Base-by-base conservation (phyloP, 73 alveolate genomes). In the Paramecium biaurelia region DNA sequence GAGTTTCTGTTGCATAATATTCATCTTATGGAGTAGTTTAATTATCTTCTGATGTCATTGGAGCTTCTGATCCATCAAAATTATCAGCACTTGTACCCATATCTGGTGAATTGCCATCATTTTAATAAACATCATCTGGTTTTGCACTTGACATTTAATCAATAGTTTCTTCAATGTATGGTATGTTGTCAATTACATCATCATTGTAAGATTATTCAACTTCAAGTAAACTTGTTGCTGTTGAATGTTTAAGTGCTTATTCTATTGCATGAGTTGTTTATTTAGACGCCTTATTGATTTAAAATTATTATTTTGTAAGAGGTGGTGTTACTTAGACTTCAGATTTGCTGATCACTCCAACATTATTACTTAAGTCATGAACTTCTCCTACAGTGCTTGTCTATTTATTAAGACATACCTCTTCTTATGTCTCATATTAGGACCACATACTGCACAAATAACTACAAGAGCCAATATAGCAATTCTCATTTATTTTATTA, bases 41-140 rank as follows among this genome's bases (percentile, higher is more conserved):
- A 26, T 30, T 63, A 63, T 63, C 84, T 11, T 63, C 45, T 30
- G 84, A 26, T 20, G 41, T 72, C 86, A 72, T 72, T 1, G 86
- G 86, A 15, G 86, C 56, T 38, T 32, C 56, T 5, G 59, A n/a
- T 12, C 57, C 86, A 4, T 72, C 86, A 11, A 28, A 34, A 37
- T 14, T 32, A 6, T 35, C 58, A 28, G 86, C 59, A 35, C 58
- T 38, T 14, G 56, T 38, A 28, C 86, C 86, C 86, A 72, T 72
- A 15, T 72, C 58, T 20, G 86, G 86, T 72, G 86, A 72, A 37
- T 37, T 32, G 32, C 86, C 86, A 72, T 72, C 86, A 72, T 72
- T 72, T 30, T 30, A 35, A 38, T 72, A 72, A 7, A 37, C 56
- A 5, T 35, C 86, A 35, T 72, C 38, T 32, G 59, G 28, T 32